A percentile compares a stretch with the other conserved stretches of the same genome.
phyloP scores from a whole-genome alignment of 2,329 filamentous ascomycete genomes.

The Epichloe bromicola region DNA sequence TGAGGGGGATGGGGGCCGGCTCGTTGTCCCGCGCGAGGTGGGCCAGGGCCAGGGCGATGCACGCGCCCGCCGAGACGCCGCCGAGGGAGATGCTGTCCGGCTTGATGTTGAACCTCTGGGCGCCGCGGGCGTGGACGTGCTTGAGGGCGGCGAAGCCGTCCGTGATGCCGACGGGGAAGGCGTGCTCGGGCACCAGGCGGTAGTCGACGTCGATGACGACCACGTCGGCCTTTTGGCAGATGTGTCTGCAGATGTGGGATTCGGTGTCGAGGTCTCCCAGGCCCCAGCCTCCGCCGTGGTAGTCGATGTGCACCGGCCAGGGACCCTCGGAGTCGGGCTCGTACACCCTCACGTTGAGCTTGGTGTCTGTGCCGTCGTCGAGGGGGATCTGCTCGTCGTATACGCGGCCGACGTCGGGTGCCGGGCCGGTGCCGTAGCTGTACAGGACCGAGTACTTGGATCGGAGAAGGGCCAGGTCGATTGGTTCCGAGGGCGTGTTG shows the following conservation, averaged over 20 bases:
- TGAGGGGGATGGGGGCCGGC: slow-evolving; percentile 18
- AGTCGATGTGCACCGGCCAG: slow-evolving; percentile 36
- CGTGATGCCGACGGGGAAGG: slow-evolving; percentile 34
- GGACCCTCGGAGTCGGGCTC: slow-evolving; percentile 26
- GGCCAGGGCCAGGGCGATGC: slow-evolving; percentile 23
- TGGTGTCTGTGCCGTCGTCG: slow-evolving; percentile 15
- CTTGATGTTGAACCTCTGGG: slow-evolving; percentile 23
- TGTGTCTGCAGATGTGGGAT: slow-evolving; percentile 33
- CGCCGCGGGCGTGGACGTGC: slow-evolving; percentile 23
- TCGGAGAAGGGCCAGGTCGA: slow-evolving; percentile 25
- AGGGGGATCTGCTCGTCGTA: slow-evolving; percentile 25
- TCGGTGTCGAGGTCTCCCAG: slow-evolving; percentile 37
- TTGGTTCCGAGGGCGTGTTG: slow-evolving; percentile 24
- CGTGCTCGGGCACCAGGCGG: slow-evolving; percentile 35
- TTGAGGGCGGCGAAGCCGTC: slow-evolving; percentile 34
- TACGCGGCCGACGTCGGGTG: slow-evolving; percentile 25
- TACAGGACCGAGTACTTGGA: slow-evolving; percentile 30
- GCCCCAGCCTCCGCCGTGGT: slow-evolving; percentile 36
- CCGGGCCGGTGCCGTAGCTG: slow-evolving; percentile 29
- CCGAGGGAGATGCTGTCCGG: slow-evolving; percentile 27
- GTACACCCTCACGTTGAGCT: slow-evolving; percentile 28
- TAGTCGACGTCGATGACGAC: slow-evolving; percentile 39
- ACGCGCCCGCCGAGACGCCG: slow-evolving; percentile 32
- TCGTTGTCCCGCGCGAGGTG: slow-evolving; percentile 27
- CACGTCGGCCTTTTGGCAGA: slow-evolving; percentile 29